Evolutionary conservation across 805 yeast species (phyloP).

Genomic region (Candida nonsorbophila): DNA sequence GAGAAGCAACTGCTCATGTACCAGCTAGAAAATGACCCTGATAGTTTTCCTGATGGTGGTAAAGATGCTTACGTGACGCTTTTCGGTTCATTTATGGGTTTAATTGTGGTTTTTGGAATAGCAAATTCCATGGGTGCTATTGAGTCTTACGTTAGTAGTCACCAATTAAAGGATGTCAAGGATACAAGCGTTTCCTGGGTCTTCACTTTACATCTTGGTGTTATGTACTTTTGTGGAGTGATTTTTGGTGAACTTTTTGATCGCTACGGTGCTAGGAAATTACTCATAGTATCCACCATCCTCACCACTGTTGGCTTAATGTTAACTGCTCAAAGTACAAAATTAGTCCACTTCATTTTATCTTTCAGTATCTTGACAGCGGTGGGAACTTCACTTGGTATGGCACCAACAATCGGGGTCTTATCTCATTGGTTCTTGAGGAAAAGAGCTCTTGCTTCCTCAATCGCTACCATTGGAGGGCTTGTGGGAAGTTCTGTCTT

Average conservation of each 20-base stretch:
- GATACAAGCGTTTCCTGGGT: slow-evolving; percentile 25
- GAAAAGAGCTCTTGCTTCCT: slow-evolving; percentile 21
- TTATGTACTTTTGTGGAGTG: slow-evolving; percentile 23
- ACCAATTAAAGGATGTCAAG: slow-evolving; percentile 14
- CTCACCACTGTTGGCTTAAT: slow-evolving; percentile 19
- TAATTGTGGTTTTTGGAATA: slow-evolving; percentile 23
- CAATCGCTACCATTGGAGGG: slow-evolving; percentile 24
- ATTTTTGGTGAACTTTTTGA: slow-evolving; percentile 25
- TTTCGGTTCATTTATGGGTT: slow-evolving; percentile 21
- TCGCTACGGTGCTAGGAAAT: slow-evolving; percentile 17
- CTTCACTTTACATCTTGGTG: slow-evolving; percentile 24
- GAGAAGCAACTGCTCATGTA: no score
- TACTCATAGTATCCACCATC: slow-evolving; percentile 15
- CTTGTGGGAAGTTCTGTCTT: slow-evolving; percentile 22
- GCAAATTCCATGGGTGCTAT: slow-evolving; percentile 24
- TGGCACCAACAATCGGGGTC: slow-evolving; percentile 22
- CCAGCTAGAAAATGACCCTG: slow-evolving; percentile 14
- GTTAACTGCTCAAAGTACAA: slow-evolving; percentile 17
- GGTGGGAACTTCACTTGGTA: slow-evolving; percentile 22
- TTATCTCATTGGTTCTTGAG: slow-evolving; percentile 22
- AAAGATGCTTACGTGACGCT: slow-evolving; percentile 17
- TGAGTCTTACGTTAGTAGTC: slow-evolving; percentile 17
- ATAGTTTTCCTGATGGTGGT: slow-evolving; percentile 26
- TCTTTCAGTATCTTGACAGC: slow-evolving; percentile 21
- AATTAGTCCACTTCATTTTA: slow-evolving; percentile 20